Evolutionary conservation across 352 stramenopile genomes (phyloP).

Genomic region (Blastocystis sp.): DNA sequence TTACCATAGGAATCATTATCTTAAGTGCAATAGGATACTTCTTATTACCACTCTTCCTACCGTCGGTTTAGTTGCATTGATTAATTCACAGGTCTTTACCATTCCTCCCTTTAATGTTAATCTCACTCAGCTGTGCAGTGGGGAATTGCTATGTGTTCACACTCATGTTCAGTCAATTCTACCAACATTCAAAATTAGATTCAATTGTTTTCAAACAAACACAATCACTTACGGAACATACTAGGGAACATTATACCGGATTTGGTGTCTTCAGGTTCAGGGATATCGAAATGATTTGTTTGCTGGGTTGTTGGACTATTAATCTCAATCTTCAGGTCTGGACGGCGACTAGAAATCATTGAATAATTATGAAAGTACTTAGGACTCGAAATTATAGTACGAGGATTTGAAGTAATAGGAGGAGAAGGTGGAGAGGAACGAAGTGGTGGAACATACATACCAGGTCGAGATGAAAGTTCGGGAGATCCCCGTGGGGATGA

Average conservation of each 20-base stretch:
- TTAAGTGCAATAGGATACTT: neutral
- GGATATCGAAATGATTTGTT: neutral
- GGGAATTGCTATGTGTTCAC: constrained; percentile 80
- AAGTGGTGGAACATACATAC: neutral
- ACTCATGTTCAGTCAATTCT: constrained; percentile 75
- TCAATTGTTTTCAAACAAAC: constrained; percentile 10
- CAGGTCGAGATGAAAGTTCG: neutral
- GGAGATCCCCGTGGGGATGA: neutral
- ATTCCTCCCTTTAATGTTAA: constrained; percentile 80
- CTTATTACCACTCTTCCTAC: neutral
- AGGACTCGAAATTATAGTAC: neutral
- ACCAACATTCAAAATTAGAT: constrained; percentile 72
- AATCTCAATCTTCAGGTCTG: constrained; percentile 22
- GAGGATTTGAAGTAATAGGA: neutral
- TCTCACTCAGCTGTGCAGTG: constrained; percentile 77
- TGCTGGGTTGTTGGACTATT: constrained; percentile 19
- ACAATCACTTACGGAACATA: neutral
- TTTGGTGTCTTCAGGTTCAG: neutral
- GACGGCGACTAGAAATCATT: neutral
- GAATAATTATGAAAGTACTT: neutral
- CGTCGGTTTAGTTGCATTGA: constrained; percentile 71
- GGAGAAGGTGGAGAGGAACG: neutral
- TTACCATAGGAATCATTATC: neutral
- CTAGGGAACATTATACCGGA: neutral
- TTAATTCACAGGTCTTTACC: constrained; percentile 34